These are phyloP conservation scores for Solanum chiquidenum DNA, from an alignment of 257 asterid genomes.

Conservation along the genomic window DNA sequence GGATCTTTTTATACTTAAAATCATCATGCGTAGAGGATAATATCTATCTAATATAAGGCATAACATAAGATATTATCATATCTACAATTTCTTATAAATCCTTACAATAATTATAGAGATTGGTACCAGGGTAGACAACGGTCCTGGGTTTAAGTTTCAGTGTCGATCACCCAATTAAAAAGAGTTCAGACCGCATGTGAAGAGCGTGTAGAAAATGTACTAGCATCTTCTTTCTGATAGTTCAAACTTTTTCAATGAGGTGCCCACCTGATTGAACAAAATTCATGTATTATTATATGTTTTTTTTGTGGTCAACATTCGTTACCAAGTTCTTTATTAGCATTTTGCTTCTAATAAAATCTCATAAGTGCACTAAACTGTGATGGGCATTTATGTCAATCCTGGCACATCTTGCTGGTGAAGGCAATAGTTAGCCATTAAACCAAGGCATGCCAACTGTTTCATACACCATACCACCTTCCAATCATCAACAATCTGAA, in stretches of 20 bases:
- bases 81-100: neutral
- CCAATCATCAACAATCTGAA: neutral
- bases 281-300: neutral
- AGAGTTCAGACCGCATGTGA: neutral
- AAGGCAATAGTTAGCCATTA: neutral
- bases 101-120: neutral
- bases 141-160: neutral
- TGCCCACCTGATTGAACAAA: neutral
- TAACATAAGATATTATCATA: neutral
- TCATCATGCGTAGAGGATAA: neutral
- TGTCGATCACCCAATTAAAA: neutral
- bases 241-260: neutral
- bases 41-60: neutral
- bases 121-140: neutral
- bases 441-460: neutral
- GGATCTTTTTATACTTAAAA: neutral
- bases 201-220: neutral
- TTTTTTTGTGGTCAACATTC: neutral
- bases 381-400: neutral
- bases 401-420: neutral
- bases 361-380: neutral
- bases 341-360: neutral
- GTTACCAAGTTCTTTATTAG: neutral
- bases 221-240: neutral
- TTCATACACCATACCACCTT: neutral